Percentiles rank a stretch among this genome's conserved stretches.
Conservation (phyloP, 2,329 filamentous ascomycete genomes). For the Ophiocordyceps unilateralis region DNA sequence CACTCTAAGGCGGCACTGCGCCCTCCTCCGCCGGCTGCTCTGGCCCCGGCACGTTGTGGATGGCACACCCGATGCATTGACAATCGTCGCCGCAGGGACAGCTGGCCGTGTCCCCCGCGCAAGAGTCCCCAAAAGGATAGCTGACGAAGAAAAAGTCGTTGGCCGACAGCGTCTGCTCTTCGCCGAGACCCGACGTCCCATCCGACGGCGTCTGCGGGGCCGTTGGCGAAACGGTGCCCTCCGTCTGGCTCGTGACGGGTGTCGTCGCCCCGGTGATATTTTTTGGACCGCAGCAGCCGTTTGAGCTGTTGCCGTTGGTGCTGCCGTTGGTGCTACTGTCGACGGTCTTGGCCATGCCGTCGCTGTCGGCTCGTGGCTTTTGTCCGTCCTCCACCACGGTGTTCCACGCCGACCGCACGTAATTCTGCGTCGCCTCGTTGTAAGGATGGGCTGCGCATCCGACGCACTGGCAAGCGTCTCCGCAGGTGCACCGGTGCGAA, state of each 20-base stretch:
- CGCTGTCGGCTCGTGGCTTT: constrained; percentile 6
- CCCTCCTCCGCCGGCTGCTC: neutral
- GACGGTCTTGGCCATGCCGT: constrained; percentile 7
- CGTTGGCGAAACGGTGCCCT: constrained; percentile 18
- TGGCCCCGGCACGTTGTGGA: constrained; percentile 23
- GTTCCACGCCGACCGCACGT: constrained; percentile 30
- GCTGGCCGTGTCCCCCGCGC: constrained; percentile 28
- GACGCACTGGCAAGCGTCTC: constrained; percentile 47
- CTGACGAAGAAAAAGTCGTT: constrained; percentile 43
- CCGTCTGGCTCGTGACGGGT: constrained; percentile 5
- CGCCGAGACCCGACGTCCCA: constrained; percentile 23
- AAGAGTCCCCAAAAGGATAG: constrained; percentile 29
- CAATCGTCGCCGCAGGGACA: constrained; percentile 45
- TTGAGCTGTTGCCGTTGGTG: constrained; percentile 3
- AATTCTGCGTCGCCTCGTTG: constrained; percentile 42
- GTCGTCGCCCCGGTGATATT: constrained; percentile 5
- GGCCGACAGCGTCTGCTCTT: constrained; percentile 33
- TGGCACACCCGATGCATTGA: constrained; percentile 37
- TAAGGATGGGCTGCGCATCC: constrained; percentile 52
- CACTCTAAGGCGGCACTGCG: neutral
- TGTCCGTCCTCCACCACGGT: constrained; percentile 20
- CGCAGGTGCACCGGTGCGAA: constrained; percentile 39
- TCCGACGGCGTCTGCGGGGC: constrained; percentile 30
- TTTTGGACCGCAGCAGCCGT: neutral
- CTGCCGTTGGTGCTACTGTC: constrained; percentile 9